These are phyloP conservation scores for Trichophyton schoenleinii DNA, from an alignment of 2,329 filamentous ascomycete genomes.

Conservation along the genomic window DNA sequence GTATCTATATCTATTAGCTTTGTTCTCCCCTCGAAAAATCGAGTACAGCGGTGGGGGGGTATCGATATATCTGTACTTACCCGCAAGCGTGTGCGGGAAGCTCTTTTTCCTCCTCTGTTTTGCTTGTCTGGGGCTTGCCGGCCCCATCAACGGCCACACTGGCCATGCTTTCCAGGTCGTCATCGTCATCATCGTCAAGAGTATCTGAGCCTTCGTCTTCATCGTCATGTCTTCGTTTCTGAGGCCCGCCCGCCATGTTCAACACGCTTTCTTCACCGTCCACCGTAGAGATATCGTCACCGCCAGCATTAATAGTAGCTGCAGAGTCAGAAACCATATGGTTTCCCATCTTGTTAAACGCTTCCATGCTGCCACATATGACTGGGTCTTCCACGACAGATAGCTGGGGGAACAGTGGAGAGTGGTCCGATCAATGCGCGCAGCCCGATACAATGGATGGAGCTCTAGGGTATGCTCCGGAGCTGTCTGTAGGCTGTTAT, in stretches of 20 bases:
- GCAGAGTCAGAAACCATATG: slow-evolving; percentile 55
- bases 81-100: slow-evolving; percentile 91
- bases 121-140: slow-evolving; percentile 43
- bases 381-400: not conserved
- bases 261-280: slow-evolving; percentile 72
- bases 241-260: slow-evolving; percentile 48
- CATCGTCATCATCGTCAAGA: slow-evolving; percentile 76
- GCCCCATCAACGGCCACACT: slow-evolving; percentile 69
- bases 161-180: slow-evolving; percentile 62
- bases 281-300: slow-evolving; percentile 60
- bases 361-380: slow-evolving; percentile 51
- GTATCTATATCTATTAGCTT: slow-evolving; percentile 46
- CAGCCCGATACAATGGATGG: not conserved
- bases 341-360: slow-evolving; percentile 79
- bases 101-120: slow-evolving; percentile 71
- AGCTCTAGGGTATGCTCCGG: not conserved
- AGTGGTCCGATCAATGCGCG: not conserved
- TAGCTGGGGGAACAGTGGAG: not conserved
- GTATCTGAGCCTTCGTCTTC: slow-evolving; percentile 80
- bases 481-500: not conserved
- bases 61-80: slow-evolving; percentile 42
- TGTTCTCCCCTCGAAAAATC: not conserved
- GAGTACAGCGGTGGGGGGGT: not conserved
- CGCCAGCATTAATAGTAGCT: slow-evolving; percentile 68
- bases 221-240: slow-evolving; percentile 62